These are phyloP conservation scores for Xylariaceae sp. DNA, from an alignment of 2,329 filamentous ascomycete genomes.

Conservation along the genomic window DNA sequence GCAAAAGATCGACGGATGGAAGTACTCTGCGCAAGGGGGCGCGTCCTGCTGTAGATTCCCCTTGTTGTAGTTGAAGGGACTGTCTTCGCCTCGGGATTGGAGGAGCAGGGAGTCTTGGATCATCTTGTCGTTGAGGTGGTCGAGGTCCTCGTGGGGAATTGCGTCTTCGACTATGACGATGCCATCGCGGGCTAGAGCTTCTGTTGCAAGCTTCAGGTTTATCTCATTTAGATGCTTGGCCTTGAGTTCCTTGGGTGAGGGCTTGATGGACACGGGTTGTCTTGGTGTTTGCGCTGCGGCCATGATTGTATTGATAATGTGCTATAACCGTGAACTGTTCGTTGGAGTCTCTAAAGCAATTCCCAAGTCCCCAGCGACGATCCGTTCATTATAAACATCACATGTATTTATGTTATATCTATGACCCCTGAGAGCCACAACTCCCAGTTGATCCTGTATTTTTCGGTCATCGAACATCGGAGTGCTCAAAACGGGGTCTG, in stretches of 20 bases:
- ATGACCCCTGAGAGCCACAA: background rate
- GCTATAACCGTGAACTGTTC: background rate
- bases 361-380: no score
- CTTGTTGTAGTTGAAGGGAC: constrained; percentile 58
- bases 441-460: background rate
- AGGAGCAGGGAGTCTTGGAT: constrained; percentile 49
- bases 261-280: constrained; percentile 22
- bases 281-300: constrained; percentile 11
- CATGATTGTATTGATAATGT: constrained; percentile 1
- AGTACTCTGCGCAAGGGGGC: constrained; percentile 45
- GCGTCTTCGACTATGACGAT: constrained; percentile 52
- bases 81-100: constrained; percentile 47
- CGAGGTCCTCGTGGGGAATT: constrained; percentile 45
- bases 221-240: constrained; percentile 37
- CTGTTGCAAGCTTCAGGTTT: constrained; percentile 52
- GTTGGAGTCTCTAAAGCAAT: background rate
- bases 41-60: constrained; percentile 59
- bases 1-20: constrained; percentile 47
- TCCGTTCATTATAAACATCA: no score
- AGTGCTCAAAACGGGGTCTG: background rate
- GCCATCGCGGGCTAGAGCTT: constrained; percentile 48
- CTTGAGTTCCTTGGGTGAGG: constrained; percentile 36
- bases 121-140: constrained; percentile 55
- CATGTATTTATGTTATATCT: background rate
- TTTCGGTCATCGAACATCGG: background rate